These are phyloP conservation scores for Tetraselmis striata DNA, from an alignment of 139 green algal genomes.

Conservation along the genomic window DNA sequence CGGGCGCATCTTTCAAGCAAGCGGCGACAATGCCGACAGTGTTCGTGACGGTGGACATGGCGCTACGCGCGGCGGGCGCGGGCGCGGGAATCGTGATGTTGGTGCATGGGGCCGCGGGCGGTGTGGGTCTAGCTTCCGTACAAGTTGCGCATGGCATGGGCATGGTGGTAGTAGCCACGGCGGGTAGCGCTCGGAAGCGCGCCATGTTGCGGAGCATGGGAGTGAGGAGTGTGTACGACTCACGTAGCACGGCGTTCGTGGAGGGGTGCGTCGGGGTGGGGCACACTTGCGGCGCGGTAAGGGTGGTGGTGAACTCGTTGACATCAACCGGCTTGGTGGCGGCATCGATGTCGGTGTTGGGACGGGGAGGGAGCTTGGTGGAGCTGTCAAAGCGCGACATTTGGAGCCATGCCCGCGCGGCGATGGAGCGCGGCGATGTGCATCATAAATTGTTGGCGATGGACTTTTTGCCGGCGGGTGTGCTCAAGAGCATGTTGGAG, in stretches of 20 bases:
- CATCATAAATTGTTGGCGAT: conserved; percentile 67
- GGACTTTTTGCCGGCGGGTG: conserved; percentile 67
- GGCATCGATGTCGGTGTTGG: conserved; percentile 38
- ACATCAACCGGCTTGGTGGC: conserved; percentile 82
- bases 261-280: conserved; percentile 17
- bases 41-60: conserved; percentile 22
- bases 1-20: conserved; percentile 52
- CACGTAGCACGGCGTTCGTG: conserved; percentile 56
- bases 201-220: conserved; percentile 47
- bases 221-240: conserved; percentile 36
- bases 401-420: conserved; percentile 37
- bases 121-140: conserved; percentile 62
- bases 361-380: conserved; percentile 49
- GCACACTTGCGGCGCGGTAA: conserved; percentile 31
- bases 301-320: conserved; percentile 76
- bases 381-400: conserved; percentile 91
- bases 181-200: conserved; percentile 64
- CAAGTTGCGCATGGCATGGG: conserved; percentile 40
- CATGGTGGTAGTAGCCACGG: conserved; percentile 52
- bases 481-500: not conserved
- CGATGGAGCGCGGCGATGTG: conserved; percentile 65
- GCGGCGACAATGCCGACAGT: conserved; percentile 49
- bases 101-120: conserved; percentile 51
- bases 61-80: conserved; percentile 13
- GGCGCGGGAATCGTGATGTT: conserved; percentile 32